Evolutionary conservation across 169 alveolate species (phyloP), one percentile per base, ranked within the genome.

Genomic region (Eimeria sp.): DNA sequence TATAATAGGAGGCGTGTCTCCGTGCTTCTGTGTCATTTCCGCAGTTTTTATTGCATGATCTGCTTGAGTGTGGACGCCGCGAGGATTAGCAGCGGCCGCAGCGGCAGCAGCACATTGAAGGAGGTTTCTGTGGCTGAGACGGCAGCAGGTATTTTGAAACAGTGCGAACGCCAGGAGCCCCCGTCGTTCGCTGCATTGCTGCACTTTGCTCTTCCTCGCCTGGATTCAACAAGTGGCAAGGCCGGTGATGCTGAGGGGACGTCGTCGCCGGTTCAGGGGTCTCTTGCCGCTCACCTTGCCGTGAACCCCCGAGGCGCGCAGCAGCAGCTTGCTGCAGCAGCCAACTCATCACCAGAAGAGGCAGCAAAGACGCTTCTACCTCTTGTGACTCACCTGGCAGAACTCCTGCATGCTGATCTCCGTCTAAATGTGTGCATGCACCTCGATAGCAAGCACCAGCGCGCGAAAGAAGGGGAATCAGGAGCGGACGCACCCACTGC

Each of bases 271-370:
- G 9, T 43, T 20, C 93, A 62, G 4, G 37, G 49, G 40, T 62
- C 91, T 46, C 40, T 23, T 27, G 25, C 30, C 43, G 72, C 82
- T 2, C 83, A 52, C 62, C 30, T 87, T 30, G 62, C 62, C 64
- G 49, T 43, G 46, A 68, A 87, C 0, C 83, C 93, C 18, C 82
- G 54, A 46, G 68, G 16, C 33, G 93, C 74, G 68, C 93, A 87
- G 68, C 93, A 87, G 93, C 82, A 87, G 80, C 93, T 87, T 27
- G 93, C 93, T 62, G 82, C 93, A 6, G 93, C 93, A 23, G 64
- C 74, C 68, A 87, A 27, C 93, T n/a, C 83, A 30, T 87, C 93
- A 33, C 82, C 62, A 60, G 93, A 87, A 25, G 43, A 52, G 43
- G 93, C 80, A 43, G 93, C 93, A 30, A 30, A 87, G 52, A 43